Evolutionary conservation across 495 filamentous ascomycete genomes (phyloP).

Genomic region (Penicilliopsis zonata): DNA sequence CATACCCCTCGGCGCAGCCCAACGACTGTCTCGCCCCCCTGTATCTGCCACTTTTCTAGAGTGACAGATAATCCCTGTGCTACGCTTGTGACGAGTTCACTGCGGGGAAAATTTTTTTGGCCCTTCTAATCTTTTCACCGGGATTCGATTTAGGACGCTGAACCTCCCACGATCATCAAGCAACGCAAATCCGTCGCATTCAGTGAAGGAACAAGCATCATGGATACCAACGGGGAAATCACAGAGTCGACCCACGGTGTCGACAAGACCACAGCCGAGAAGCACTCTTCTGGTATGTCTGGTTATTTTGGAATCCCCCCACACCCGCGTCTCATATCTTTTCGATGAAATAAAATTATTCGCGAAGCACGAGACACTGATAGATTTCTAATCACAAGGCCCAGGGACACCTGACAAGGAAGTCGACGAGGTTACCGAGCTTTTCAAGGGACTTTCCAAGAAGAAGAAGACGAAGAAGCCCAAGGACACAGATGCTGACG

Average conservation of each 20-base stretch:
- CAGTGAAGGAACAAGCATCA: slow-evolving; percentile 69
- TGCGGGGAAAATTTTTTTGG: not conserved
- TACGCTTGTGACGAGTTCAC: not conserved
- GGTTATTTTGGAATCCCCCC: slow-evolving; percentile 1
- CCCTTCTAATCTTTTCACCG: slow-evolving; percentile 4
- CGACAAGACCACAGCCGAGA: slow-evolving; percentile 57
- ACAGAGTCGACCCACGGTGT: slow-evolving; percentile 52
- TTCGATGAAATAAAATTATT: no score
- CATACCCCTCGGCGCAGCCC: slow-evolving; percentile 14
- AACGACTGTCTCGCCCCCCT: slow-evolving; percentile 1
- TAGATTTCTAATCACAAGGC: slow-evolving; percentile 3
- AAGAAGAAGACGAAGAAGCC: slow-evolving; percentile 63
- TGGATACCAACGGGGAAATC: slow-evolving; percentile 74
- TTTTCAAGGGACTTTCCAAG: slow-evolving; percentile 80
- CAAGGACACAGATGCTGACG: slow-evolving; percentile 45
- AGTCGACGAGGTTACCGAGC: slow-evolving; percentile 58
- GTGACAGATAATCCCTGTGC: not conserved
- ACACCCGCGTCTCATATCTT: not conserved
- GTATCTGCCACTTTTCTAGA: not conserved
- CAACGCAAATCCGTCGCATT: slow-evolving; percentile 88
- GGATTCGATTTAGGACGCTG: slow-evolving; percentile 16
- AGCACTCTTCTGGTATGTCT: slow-evolving; percentile 52
- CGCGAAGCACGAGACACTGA: no score
- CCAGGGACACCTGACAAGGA: slow-evolving; percentile 39
- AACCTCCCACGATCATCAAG: slow-evolving; percentile 19